Base-by-base conservation (phyloP, 2,329 filamentous ascomycete species). In the Ceratocystis cacaofunesta region DNA sequence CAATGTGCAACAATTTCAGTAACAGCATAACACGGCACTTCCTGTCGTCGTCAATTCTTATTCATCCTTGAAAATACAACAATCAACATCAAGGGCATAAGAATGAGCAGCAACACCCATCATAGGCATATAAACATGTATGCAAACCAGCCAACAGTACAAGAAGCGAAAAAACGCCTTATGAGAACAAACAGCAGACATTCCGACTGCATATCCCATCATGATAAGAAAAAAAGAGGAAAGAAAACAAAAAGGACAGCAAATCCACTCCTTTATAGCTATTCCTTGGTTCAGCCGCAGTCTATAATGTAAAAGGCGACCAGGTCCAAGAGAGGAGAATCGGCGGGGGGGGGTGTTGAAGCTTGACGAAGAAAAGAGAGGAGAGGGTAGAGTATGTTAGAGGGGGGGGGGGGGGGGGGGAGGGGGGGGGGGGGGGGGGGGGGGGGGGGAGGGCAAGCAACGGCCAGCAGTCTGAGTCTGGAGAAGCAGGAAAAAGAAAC, bases 51-150 rank as follows among this genome's bases (percentile, higher is more conserved):
- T 7, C 55, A 10, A 36, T 19, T 30, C 30, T 58, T 58, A 58
- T 58, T 58, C 55, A 58, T 58, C 55, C 55, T 58, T 15, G 55
- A 58, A 58, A n/a, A 58, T 58, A 32, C 55, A n/a, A 36, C 48
- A 52, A 52, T 52, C 22, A 52, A 52, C 2, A 25, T 6, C 48
- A 15, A 15, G 19, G 48, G 7, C 25, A 25, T 52, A 52, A 10
- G 25, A 52, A 25, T 25, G 4, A 52, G 48, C 48, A 52, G 48
- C 48, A 41, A 41, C 36, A 15, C 36, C 36, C 36, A 10, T 28
- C 10, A 10, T 12, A 15, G 19, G 15, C 28, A n/a, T 58, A 19
- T 58, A 36, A 58, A 58, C 55, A 36, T 58, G 28, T 58, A 58
- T 57, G 30, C 32, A 32, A 19, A 36, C 55, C 32, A 3, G 19